phyloP scores from a whole-genome alignment of 2,329 filamentous ascomycete species.

The Fonsecaea erecta region DNA sequence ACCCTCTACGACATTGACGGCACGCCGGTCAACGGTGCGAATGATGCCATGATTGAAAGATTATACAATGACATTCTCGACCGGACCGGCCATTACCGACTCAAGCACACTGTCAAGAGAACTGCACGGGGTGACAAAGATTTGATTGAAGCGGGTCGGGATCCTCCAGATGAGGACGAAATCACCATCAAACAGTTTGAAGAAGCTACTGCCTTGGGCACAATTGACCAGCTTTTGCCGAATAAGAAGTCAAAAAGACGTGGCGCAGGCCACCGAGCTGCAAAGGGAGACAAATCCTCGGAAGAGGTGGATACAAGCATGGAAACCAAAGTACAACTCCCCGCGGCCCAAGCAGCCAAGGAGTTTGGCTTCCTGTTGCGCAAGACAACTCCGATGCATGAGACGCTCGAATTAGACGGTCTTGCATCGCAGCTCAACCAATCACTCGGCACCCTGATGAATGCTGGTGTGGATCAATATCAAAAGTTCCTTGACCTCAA shows the following conservation, averaged over 20 bases:
- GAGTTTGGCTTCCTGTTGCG: constrained; percentile 82
- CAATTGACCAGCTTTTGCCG: constrained; percentile 49
- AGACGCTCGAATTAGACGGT: constrained; percentile 72
- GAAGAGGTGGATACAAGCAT: constrained; percentile 71
- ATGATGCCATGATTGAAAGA: constrained; percentile 83
- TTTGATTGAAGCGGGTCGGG: constrained; percentile 79
- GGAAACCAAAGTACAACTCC: constrained; percentile 73
- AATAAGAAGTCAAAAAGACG: constrained; percentile 49
- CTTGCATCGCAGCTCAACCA: constrained; percentile 67
- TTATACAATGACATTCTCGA: constrained; percentile 95
- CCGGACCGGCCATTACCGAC: constrained; percentile 86
- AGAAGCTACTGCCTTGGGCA: constrained; percentile 67
- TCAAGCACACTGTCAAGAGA: constrained; percentile 70
- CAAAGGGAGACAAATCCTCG: constrained; percentile 62
- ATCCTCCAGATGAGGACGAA: constrained; percentile 73
- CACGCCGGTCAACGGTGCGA: constrained; percentile 70
- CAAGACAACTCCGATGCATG: constrained; percentile 63
- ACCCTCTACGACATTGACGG: constrained; percentile 79
- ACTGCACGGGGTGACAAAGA: constrained; percentile 82
- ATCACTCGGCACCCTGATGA: constrained; percentile 87
- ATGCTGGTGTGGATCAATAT: constrained; percentile 89
- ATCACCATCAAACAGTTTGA: constrained; percentile 76
- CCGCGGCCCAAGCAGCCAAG: constrained; percentile 76
- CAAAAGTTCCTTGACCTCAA: constrained; percentile 79
- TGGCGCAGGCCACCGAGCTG: constrained; percentile 53